These are phyloP conservation scores for Floccularia luteovirens DNA, from an alignment of 768 basidiomycete genomes.

Conservation along the genomic window DNA sequence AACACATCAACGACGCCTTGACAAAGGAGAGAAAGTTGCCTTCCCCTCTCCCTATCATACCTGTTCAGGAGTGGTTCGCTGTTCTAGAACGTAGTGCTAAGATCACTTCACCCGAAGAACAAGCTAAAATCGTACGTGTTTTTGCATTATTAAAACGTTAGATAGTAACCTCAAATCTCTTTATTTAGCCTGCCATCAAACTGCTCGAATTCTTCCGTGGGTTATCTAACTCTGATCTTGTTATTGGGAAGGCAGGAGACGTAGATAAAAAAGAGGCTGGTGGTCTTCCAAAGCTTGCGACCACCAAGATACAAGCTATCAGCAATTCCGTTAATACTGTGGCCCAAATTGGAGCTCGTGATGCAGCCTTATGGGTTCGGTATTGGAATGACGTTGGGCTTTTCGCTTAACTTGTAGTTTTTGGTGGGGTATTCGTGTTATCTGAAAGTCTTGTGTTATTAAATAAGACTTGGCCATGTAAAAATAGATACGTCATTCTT, in stretches of 20 bases:
- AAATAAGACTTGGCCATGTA: not conserved
- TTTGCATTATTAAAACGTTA: not conserved
- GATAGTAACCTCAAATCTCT: not conserved
- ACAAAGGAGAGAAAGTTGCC: not conserved
- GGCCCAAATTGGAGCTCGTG: constrained; percentile 13
- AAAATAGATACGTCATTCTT: not conserved
- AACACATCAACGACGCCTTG: constrained; percentile 6
- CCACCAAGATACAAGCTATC: constrained; percentile 15
- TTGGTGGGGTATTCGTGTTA: not conserved
- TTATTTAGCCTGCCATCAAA: constrained; percentile 23
- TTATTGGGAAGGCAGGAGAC: too few species aligned
- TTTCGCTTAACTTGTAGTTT: not conserved
- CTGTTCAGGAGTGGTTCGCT: constrained; percentile 14
- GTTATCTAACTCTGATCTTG: constrained; percentile 10
- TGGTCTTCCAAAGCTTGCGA: constrained; percentile 18
- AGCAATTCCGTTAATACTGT: constrained; percentile 25
- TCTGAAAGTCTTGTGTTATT: not conserved
- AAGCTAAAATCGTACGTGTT: constrained; percentile 7
- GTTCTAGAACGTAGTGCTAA: constrained; percentile 8
- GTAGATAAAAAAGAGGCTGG: constrained; percentile 10
- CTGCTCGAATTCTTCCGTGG: constrained; percentile 23
- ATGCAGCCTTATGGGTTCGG: constrained; percentile 24
- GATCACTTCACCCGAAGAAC: constrained; percentile 6
- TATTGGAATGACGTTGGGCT: constrained; percentile 24
- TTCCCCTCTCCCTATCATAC: constrained; percentile 9